Evolutionary conservation across 164 flowering plant genomes (phyloP).

Genomic region (Platanus orientalis): DNA sequence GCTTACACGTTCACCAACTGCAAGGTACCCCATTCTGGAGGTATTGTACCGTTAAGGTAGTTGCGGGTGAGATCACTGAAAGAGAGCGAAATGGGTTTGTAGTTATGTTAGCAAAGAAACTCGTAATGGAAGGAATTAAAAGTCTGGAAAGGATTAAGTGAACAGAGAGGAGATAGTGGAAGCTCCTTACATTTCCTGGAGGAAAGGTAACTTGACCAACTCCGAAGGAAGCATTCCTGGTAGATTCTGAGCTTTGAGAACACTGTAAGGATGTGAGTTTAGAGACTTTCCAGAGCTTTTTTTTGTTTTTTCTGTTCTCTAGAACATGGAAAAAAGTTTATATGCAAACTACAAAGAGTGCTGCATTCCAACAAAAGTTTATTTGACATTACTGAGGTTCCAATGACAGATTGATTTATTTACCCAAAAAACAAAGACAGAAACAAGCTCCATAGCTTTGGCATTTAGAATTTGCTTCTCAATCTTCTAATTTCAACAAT

Average conservation of each 20-base stretch:
- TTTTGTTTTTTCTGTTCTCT: no score
- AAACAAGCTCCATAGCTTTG: no score
- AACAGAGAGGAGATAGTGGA: neutral
- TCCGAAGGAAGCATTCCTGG: slow-evolving; percentile 66
- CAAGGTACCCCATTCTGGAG: slow-evolving; percentile 58
- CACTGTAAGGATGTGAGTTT: slow-evolving; percentile 23
- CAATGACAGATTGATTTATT: no score
- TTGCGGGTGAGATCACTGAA: slow-evolving; percentile 66
- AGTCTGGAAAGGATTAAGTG: neutral
- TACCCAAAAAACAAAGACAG: no score
- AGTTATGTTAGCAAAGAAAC: neutral
- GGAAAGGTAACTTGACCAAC: slow-evolving; percentile 53
- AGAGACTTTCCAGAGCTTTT: no score
- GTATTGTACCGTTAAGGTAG: slow-evolving; percentile 69
- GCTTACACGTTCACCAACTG: slow-evolving; percentile 47
- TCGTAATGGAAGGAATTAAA: neutral
- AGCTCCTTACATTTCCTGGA: slow-evolving; percentile 46
- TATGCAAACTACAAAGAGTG: no score
- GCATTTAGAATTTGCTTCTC: no score
- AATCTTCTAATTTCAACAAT: no score
- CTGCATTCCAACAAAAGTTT: no score
- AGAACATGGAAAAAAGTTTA: no score
- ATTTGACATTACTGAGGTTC: no score
- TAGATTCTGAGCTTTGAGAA: slow-evolving; percentile 46
- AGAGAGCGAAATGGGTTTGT: neutral